A percentile compares a stretch with the other conserved stretches of the same genome.
Conservation (phyloP, 2,329 filamentous ascomycete genomes). For the Neonectria faginata region DNA sequence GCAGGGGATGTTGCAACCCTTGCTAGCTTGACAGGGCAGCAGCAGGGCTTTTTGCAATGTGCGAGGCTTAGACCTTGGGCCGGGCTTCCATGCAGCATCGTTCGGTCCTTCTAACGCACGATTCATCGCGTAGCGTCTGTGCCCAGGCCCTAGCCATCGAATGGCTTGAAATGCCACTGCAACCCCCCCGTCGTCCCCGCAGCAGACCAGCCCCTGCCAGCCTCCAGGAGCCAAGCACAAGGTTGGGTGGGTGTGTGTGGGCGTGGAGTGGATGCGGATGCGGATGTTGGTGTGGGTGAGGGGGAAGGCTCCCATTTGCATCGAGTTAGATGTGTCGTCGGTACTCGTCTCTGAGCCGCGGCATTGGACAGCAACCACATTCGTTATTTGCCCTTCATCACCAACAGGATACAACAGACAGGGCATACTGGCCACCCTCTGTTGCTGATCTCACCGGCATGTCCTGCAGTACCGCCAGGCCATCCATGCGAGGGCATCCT, state of each 20-base stretch:
- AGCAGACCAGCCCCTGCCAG: slow-evolving; percentile 37
- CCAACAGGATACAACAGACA: not conserved
- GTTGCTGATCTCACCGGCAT: not conserved
- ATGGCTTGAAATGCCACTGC: slow-evolving; percentile 39
- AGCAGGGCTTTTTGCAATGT: slow-evolving; percentile 45
- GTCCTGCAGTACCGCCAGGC: not conserved
- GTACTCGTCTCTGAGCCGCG: slow-evolving; percentile 11
- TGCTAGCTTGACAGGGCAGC: slow-evolving; percentile 14
- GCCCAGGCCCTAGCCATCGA: slow-evolving; percentile 33
- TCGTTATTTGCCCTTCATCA: slow-evolving; percentile 4
- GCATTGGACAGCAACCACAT: slow-evolving; percentile 9
- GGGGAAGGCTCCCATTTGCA: slow-evolving; percentile 5
- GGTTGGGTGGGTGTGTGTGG: not conserved
- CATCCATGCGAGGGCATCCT: not conserved
- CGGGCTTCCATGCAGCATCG: slow-evolving; percentile 46
- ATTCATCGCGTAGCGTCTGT: slow-evolving; percentile 42
- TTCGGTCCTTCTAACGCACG: slow-evolving; percentile 48
- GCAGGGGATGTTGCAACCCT: slow-evolving; percentile 21
- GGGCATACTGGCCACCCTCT: not conserved
- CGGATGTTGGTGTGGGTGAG: slow-evolving; percentile 1
- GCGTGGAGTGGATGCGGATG: too few species aligned
- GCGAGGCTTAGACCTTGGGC: slow-evolving; percentile 44
- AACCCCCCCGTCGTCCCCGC: slow-evolving; percentile 38
- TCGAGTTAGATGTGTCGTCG: slow-evolving; percentile 15
- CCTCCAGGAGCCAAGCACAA: slow-evolving; percentile 14